Base-by-base conservation (phyloP, 208 protist genomes). In the Blechomonas ayalai region DNA sequence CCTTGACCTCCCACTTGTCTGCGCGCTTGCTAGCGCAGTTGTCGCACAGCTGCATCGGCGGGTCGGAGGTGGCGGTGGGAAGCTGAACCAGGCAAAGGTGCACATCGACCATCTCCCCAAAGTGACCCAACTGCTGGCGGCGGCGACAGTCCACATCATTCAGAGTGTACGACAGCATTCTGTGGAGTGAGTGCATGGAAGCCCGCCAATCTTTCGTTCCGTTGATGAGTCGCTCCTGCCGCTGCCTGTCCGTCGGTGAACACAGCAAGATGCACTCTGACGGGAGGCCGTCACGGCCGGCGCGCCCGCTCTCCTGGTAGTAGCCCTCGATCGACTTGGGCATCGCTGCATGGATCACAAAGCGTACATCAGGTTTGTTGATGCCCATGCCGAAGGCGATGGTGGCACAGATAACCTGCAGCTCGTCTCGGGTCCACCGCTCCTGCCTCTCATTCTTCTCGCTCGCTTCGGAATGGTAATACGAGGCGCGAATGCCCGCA, bases 331-430 rank as follows among this genome's bases (percentile, higher is more conserved):
- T 79, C 5, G 76, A 95, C 69, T 98, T 98, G 0, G 97, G 96
- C 57, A 98, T 82, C 8, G 83, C 67, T 8, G 95, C 81, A 75
- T 99, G 98, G 38, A 99, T 87, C 26, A 99, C 96, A 59, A 94
- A 98, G 35, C 97, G 86, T 4, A 99, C 97, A 55, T 99, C 92
- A 4, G 92, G 84, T 45, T 98, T 98, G 67, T 99, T 96, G 55
- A 99, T 98, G 44, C 95, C 97, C 96, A 98, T 98, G 20, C 96
- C 97, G 61, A 99, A 98, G 16, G 97, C 97, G 37, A 98, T 95
- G 13, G 97, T 99, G 23, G 97, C 96, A 38, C 85, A 93, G 22
- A 99, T 91, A n/a, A 99, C 85, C 18, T 92, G 69, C 23, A 97
- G 40, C 33, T 90, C 64, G 48, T 95, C 95, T 0, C 50, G 66